Evolutionary conservation across 495 filamentous ascomycete genomes (phyloP).

Genomic region (Parmelia sp.): DNA sequence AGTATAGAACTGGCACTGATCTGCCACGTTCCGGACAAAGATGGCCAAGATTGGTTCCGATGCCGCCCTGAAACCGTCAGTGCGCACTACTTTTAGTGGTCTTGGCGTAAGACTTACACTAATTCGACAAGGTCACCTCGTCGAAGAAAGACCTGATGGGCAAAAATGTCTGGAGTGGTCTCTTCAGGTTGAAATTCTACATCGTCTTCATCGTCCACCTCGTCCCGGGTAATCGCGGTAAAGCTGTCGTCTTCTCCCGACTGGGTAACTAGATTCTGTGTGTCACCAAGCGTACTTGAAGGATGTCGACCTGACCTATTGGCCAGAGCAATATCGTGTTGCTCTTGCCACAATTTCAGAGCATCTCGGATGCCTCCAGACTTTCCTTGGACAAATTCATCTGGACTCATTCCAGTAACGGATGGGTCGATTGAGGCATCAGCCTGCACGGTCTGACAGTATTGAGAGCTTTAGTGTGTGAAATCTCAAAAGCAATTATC

Average conservation of each 20-base stretch:
- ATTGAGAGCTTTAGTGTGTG: not conserved
- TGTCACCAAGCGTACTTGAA: not conserved
- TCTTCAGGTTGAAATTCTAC: constrained; percentile 34
- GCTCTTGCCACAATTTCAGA: constrained; percentile 33
- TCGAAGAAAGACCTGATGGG: constrained; percentile 40
- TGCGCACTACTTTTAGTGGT: constrained; percentile 14
- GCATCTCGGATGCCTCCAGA: constrained; percentile 30
- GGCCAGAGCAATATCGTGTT: constrained; percentile 12
- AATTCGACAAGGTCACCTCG: constrained; percentile 72
- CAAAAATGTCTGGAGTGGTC: constrained; percentile 35
- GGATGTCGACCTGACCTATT: not conserved
- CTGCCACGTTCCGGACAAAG: constrained; percentile 58
- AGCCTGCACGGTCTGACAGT: not conserved
- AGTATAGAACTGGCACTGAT: constrained; percentile 65
- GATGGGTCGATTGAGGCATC: not conserved
- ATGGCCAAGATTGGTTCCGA: constrained; percentile 54
- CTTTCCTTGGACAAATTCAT: not conserved
- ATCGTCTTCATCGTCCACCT: constrained; percentile 33
- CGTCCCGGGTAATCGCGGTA: constrained; percentile 23
- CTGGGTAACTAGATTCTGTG: constrained; percentile 14
- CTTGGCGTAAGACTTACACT: constrained; percentile 33
- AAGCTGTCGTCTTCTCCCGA: constrained; percentile 19
- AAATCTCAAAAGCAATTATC: not conserved
- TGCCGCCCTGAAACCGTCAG: constrained; percentile 27
- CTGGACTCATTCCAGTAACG: not conserved